Evolutionary conservation across 768 basidiomycete genomes (phyloP).

Genomic region (Agrocybe praecox): DNA sequence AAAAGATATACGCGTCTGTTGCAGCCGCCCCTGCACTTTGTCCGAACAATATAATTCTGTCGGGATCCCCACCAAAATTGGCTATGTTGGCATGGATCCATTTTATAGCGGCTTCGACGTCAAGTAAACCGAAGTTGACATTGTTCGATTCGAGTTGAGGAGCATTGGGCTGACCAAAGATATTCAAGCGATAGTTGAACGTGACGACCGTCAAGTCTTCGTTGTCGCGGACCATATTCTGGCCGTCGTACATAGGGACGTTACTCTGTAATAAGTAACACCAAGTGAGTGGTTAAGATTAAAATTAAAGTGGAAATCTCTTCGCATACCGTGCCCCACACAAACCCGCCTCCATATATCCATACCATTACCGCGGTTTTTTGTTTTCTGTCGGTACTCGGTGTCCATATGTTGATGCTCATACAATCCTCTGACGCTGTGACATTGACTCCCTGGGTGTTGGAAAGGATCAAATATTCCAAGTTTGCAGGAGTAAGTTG

Average conservation of each 20-base stretch:
- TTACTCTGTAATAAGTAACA: constrained; percentile 30
- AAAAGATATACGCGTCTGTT: constrained; percentile 34
- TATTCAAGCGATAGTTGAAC: constrained; percentile 40
- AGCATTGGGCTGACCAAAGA: constrained; percentile 40
- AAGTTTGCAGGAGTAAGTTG: constrained; percentile 7
- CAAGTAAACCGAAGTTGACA: constrained; percentile 38
- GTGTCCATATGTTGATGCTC: constrained; percentile 39
- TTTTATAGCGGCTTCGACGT: constrained; percentile 43
- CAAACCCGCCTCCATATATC: constrained; percentile 36
- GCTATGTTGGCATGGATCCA: constrained; percentile 52
- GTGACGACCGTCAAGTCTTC: constrained; percentile 36
- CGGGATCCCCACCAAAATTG: constrained; percentile 43
- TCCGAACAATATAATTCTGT: constrained; percentile 38
- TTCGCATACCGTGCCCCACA: constrained; percentile 28
- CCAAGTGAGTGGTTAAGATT: background rate
- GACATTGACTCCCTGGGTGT: constrained; percentile 21
- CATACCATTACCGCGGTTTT: constrained; percentile 33
- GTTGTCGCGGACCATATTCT: constrained; percentile 31
- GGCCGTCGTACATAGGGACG: constrained; percentile 26
- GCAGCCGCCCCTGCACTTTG: constrained; percentile 38
- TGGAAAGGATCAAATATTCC: constrained; percentile 20
- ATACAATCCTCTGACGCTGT: constrained; percentile 36
- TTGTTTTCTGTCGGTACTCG: constrained; percentile 28
- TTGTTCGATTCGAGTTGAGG: constrained; percentile 30
- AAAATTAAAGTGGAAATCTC: too few relatives aligned